Evolutionary conservation across 768 basidiomycete species (phyloP).

Genomic region (Ramaria rubella): DNA sequence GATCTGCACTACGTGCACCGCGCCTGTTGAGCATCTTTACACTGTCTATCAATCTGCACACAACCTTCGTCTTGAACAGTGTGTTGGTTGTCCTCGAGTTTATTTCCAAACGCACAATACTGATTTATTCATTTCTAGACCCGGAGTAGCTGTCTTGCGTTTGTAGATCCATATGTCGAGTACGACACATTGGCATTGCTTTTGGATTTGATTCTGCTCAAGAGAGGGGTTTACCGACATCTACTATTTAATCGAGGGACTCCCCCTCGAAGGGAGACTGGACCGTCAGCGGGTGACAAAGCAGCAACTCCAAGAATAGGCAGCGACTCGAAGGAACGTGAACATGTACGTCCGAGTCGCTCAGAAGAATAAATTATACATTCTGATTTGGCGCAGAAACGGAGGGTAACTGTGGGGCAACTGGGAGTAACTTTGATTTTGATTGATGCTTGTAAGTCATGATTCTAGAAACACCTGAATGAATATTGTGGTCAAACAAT

Average conservation of each 20-base stretch:
- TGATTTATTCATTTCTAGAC: neutral
- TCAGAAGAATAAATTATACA: slow-evolving; percentile 14
- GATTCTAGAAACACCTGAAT: neutral
- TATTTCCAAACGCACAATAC: neutral
- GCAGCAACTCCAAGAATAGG: neutral
- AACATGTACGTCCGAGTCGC: slow-evolving; percentile 5
- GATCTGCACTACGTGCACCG: slow-evolving; percentile 73
- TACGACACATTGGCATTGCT: slow-evolving; percentile 68
- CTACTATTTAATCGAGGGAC: slow-evolving; percentile 74
- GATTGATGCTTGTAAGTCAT: slow-evolving; percentile 64
- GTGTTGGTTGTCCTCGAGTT: slow-evolving; percentile 43
- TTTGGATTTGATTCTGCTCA: slow-evolving; percentile 76
- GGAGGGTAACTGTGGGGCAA: slow-evolving; percentile 53
- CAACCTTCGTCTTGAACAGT: slow-evolving; percentile 78
- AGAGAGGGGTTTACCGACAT: slow-evolving; percentile 76
- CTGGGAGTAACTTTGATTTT: slow-evolving; percentile 54
- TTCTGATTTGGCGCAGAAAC: slow-evolving; percentile 11
- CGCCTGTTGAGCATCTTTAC: slow-evolving; percentile 60
- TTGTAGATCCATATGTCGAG: slow-evolving; percentile 85
- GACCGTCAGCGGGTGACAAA: slow-evolving; percentile 11
- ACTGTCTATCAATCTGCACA: slow-evolving; percentile 74
- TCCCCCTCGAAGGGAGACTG: slow-evolving; percentile 44
- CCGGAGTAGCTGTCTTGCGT: slow-evolving; percentile 27
- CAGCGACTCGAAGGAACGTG: slow-evolving; percentile 10
- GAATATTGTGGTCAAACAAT: neutral